Conservation (phyloP, 2,329 filamentous ascomycete species). For the Huntiella bhutanensis region DNA sequence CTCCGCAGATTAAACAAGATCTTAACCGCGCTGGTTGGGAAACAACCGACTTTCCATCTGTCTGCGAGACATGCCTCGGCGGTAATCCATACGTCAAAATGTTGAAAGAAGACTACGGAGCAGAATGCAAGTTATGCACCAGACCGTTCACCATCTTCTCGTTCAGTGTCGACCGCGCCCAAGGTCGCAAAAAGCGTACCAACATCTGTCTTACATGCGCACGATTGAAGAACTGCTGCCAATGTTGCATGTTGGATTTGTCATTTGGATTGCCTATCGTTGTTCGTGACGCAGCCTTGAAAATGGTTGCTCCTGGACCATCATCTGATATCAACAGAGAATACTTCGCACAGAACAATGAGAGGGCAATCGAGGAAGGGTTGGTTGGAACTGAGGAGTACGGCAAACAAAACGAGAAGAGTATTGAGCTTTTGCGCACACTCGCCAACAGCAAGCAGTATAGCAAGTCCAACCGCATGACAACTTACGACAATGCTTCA, state of each 20-base stretch:
- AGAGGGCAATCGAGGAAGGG: constrained; percentile 86
- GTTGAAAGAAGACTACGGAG: constrained; percentile 92
- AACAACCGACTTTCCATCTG: constrained; percentile 72
- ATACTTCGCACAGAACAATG: constrained; percentile 95
- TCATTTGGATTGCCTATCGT: constrained; percentile 90
- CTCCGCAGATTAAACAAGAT: constrained; percentile 88
- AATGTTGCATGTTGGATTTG: constrained; percentile 95
- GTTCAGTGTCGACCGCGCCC: constrained; percentile 82
- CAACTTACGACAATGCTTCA: constrained; percentile 37
- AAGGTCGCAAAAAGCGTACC: constrained; percentile 74
- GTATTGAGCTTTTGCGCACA: constrained; percentile 64
- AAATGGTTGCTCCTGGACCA: constrained; percentile 91
- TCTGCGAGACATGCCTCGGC: constrained; percentile 82
- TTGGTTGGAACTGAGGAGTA: constrained; percentile 73
- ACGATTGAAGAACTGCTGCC: constrained; percentile 94
- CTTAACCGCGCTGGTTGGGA: constrained; percentile 94
- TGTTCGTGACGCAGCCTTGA: constrained; percentile 85
- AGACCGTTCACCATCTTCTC: constrained; percentile 89
- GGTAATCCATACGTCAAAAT: constrained; percentile 98
- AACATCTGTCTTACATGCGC: constrained; percentile 95
- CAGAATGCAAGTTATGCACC: constrained; percentile 75
- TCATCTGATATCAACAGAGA: constrained; percentile 86
- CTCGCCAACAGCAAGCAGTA: constrained; percentile 89
- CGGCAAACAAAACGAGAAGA: constrained; percentile 94
- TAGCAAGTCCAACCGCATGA: constrained; percentile 66